Base-by-base conservation (phyloP, 140 eudicot genomes). In the Cichorium intybus region DNA sequence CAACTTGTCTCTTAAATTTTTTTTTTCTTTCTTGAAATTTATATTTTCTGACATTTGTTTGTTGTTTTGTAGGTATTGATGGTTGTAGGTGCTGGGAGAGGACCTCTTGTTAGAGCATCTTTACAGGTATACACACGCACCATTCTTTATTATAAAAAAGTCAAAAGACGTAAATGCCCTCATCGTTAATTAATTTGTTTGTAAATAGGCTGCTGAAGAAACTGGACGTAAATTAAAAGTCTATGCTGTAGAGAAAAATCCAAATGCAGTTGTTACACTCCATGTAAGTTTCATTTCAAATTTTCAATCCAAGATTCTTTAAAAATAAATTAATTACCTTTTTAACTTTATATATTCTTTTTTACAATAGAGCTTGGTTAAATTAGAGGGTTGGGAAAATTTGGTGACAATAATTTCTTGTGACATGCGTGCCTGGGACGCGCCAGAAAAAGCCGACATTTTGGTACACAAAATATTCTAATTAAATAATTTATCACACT, bases 71-170 rank as follows among this genome's bases (percentile, higher is more conserved):
- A 93, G 99, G 86, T 93, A 41, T 73, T 93, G 78, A 93, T 93
- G 99, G 99, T 93, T 81, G 99, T 93, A 50, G 97, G 99, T 43
- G 99, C 99, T 66, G 99, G 99, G 29, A 73, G 99, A 39, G 99
- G 99, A n/a, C 99, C 99, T 71, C 99, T 93, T 70, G 95, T 93
- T 48, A 72, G 99, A 79, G 99, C 99, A 61, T 87, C 99, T 3
- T 71, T 93, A 75, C 95, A 93, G 96, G 98, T 92, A 61, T 18
- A 28, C 56, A 54, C 10, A 29, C 63, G 14, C 7, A 12, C 4
- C 41, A n/a, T 7, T 9, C 1, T 34, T 9, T 7, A 12, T 34
- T 11, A n/a, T n/a, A n/a, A n/a, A n/a, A n/a, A n/a, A n/a, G n/a
- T n/a, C 1, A 34, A 34, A 34, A 34, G 41, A 34, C 41, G 12